These are phyloP conservation scores for Trichosporon ovoides DNA, from an alignment of 1,284 basidiomycete genomes.

Conservation along the genomic window DNA sequence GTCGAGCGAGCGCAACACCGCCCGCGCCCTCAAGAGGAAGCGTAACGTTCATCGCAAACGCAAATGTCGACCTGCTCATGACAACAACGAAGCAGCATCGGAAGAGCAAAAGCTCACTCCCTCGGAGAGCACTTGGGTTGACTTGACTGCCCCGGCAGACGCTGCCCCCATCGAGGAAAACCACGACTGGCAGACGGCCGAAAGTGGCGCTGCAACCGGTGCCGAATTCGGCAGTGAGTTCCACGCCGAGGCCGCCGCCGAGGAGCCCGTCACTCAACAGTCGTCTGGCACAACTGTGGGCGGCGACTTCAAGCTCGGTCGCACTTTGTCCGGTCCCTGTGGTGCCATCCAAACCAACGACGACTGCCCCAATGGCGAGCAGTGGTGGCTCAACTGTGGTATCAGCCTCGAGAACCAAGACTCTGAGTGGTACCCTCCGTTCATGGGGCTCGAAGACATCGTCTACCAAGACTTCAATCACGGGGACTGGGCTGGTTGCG, in stretches of 20 bases:
- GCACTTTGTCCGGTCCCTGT: constrained; percentile 24
- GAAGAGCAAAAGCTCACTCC: not conserved
- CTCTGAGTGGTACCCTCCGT: constrained; percentile 36
- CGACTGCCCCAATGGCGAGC: constrained; percentile 64
- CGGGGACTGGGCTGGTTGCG: not conserved
- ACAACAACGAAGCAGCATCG: not conserved
- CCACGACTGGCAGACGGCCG: not conserved
- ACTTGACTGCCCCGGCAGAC: not conserved
- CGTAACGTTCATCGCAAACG: not conserved
- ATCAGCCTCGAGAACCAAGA: constrained; percentile 44
- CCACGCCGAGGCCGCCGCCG: not conserved
- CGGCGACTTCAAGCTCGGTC: not conserved
- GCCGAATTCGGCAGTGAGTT: not conserved
- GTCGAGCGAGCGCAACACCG: constrained; percentile 1
- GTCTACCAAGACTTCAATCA: constrained; percentile 1
- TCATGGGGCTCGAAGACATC: constrained; percentile 55
- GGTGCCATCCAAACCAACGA: constrained; percentile 30
- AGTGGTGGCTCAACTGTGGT: constrained; percentile 75
- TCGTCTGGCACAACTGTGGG: not conserved
- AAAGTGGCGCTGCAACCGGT: not conserved
- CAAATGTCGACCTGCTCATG: not conserved
- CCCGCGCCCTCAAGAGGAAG: not conserved
- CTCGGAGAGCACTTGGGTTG: not conserved
- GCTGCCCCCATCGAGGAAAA: not conserved
- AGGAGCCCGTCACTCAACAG: not conserved